Base-by-base conservation (phyloP, 2,329 filamentous ascomycete species). In the Penicillium verrucosum region DNA sequence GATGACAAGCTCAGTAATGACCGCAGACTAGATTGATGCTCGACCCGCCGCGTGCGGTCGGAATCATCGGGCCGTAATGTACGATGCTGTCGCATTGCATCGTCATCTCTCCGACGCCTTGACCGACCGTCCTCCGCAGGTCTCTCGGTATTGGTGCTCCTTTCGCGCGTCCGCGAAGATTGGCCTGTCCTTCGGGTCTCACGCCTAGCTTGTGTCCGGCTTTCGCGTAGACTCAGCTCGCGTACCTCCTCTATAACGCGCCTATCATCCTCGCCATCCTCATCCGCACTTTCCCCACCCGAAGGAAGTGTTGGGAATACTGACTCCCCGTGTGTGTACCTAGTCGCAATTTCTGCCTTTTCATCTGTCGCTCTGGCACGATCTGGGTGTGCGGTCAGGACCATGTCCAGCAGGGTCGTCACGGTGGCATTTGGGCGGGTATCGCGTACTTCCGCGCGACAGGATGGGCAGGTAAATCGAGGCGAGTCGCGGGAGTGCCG, bases 361-460 rank as follows among this genome's bases (percentile, higher is more conserved):
- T 99, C 94, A 8, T 83, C 80, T 0, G 82, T 80, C 0, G 85
- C 81, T 69, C 87, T 89, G 27, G 80, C 86, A 65, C 89, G 88
- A 18, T 85, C 84, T 1, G 94, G 93, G 68, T 96, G 90, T 43
- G 89, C 86, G 27, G 85, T 81, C 36, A 97, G 77, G 65, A 90
- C 92, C 83, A 96, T 93, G 54, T 97, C 93, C 58, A 99, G 78
- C 44, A 97, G 79, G 2, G 92, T 96, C 9, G 88, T 92, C 50
- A 97, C 89, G 25, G 89, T 92, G 56, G 94, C 90, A 82, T 97
- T 95, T 69, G 91, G 91, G 70, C 87, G 86, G 42, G 93, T 96
- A 67, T 89, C 90, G 61, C 92, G 87, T 59, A 99, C 93, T 12
- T 82, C 77, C 44, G 92, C 90, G 63, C 94, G 90, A 77, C 94